Evolutionary conservation across 352 stramenopile species (phyloP), one percentile per base, ranked within the genome.

Genomic region (Phytophthora quininea): DNA sequence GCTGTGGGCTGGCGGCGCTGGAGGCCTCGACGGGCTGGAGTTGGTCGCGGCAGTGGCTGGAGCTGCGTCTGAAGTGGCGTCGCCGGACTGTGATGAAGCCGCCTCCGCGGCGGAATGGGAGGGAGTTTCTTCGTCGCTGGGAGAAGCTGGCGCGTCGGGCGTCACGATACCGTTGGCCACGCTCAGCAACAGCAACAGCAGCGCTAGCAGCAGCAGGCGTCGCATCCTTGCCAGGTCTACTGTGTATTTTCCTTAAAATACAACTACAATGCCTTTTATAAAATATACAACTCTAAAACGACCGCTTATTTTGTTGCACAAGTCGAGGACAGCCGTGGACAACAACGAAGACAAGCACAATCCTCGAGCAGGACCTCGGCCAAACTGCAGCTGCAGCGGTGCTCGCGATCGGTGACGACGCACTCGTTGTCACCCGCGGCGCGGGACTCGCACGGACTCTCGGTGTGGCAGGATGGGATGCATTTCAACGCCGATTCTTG

Each of bases 91-190:
- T 6, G 59, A 67, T 2, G 33, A 31, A 29, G n/a, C 15, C 32
- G 51, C 33, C 6, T 66, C 45, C 6, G 24, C 7, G 3, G 43
- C 3, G 12, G 40, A 24, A 24, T 24, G 19, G 19, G 19, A 24
- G 19, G 19, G 30, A 49, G 47, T 10, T 9, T 51, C 56, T 29
- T 4, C 14, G 8, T 54, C 31, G 5, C 24, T 29, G 3, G 14
- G 29, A 3, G 52, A 47, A 37, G 54, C 38, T 29, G 55, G 43
- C 2, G 38, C 45, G 27, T 77, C 64, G 30, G 64, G 64, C 11
- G 64, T 73, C 46, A 70, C 59, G 54, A 71, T 77, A 35, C 54
- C 54, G 10, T 42, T 31, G 11, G 43, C 64, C 33, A 33, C 58
- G 12, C 24, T 27, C 33, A 77, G 45, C 58, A 40, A 30, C 43